A percentile compares a stretch with the other conserved stretches of the same genome.
Evolutionary conservation across 2,329 filamentous ascomycete genomes (phyloP).

Genomic region (Daldinia sp.): DNA sequence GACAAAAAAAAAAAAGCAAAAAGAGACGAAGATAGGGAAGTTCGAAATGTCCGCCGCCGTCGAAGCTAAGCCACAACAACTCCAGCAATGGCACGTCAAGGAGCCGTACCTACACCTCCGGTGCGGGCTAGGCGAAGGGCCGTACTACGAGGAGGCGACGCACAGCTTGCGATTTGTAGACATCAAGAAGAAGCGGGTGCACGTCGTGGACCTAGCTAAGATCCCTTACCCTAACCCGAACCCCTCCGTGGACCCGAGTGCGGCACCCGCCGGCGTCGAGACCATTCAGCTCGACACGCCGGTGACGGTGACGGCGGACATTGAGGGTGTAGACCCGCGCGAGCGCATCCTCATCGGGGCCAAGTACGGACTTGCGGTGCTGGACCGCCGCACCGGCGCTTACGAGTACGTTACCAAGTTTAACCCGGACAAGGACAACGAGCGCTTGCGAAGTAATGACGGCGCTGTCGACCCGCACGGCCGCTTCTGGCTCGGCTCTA

Average conservation of each 20-base stretch:
- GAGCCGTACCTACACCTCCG: constrained; percentile 71
- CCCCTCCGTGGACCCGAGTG: constrained; percentile 55
- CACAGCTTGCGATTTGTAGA: constrained; percentile 82
- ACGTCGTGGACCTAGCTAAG: constrained; percentile 72
- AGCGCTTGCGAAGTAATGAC: constrained; percentile 79
- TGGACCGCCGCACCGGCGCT: constrained; percentile 71
- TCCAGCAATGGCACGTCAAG: constrained; percentile 64
- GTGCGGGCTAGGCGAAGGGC: constrained; percentile 78
- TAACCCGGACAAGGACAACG: constrained; percentile 54
- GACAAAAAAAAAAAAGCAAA: constrained; percentile 2
- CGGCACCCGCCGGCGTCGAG: constrained; percentile 24
- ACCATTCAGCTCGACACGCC: constrained; percentile 69
- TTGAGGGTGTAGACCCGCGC: constrained; percentile 71
- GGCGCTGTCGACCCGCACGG: constrained; percentile 84
- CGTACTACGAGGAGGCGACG: constrained; percentile 75
- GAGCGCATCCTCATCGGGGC: constrained; percentile 80
- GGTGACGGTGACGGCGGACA: constrained; percentile 80
- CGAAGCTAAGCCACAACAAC: constrained; percentile 35
- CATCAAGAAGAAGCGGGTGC: constrained; percentile 81
- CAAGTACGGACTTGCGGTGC: constrained; percentile 84
- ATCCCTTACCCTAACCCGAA: constrained; percentile 49
- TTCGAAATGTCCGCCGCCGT: constrained; percentile 50
- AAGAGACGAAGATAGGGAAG: neutral
- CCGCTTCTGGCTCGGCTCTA: constrained; percentile 85
- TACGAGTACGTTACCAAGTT: constrained; percentile 68